phyloP scores from a whole-genome alignment of 257 asterid genomes.

The Solanum sejunctum region DNA sequence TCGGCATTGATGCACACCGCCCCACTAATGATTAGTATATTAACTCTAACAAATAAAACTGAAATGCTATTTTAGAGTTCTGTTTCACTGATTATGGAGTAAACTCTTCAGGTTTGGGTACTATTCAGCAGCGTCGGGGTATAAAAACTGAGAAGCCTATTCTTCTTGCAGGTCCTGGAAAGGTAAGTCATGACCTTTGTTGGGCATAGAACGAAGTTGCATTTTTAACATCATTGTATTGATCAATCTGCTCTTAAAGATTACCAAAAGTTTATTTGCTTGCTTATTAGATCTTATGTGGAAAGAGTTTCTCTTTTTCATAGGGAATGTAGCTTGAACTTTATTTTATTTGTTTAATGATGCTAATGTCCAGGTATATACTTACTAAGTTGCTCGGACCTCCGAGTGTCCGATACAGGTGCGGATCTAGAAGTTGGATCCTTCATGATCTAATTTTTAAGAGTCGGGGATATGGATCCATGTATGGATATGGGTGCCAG shows the following conservation, averaged over 20 bases:
- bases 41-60: background rate
- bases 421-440: too few relatives aligned
- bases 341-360: background rate
- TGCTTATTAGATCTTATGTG: background rate
- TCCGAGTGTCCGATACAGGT: too few relatives aligned
- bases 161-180: conserved; percentile 93
- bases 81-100: background rate
- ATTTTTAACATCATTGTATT: background rate
- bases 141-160: conserved; percentile 62
- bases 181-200: conserved; percentile 26
- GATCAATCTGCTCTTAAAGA: background rate
- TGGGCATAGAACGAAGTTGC: background rate
- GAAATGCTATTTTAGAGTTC: background rate
- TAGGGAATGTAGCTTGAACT: background rate
- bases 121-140: conserved; percentile 75
- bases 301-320: background rate
- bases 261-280: background rate
- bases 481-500: too few relatives aligned
- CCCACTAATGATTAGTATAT: background rate
- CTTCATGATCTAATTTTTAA: too few relatives aligned
- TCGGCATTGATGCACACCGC: background rate
- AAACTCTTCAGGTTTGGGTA: conserved; percentile 47
- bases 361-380: background rate
- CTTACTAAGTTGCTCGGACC: too few relatives aligned
- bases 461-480: too few relatives aligned